Evolutionary conservation across 306 rosid genomes (phyloP), one percentile per base, ranked within the genome.

Genomic region (Macrotyloma uniflorum): DNA sequence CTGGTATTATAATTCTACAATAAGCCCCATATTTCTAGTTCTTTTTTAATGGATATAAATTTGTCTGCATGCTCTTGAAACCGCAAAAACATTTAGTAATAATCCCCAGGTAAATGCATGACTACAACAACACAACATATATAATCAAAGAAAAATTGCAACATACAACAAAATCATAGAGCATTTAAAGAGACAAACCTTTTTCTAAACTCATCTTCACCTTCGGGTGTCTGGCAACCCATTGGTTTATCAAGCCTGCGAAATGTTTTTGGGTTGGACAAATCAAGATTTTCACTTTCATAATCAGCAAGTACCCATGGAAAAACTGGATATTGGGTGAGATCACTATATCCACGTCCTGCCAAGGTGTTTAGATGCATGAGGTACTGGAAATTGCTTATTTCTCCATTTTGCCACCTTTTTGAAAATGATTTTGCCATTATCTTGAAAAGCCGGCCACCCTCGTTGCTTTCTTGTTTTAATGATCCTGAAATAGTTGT

Each of bases 261-360:
- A 78, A 96, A 96, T 68, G 99, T 83, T 86, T 89, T 91, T 71
- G 98, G 93, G 85, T 96, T 23, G 14, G 82, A 79, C 6, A 96
- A 79, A 76, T 96, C 93, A 66, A 96, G 88, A 83, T 81, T 87
- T 82, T 91, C 94, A 88, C 98, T 93, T 63, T 90, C 98, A 84
- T 96, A 96, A 84, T 96, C 97, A 28, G 98, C 89, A 84, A 96
- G 96, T 75, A 93, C 93, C 99, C 99, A 96, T 36, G 99, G 99
- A 75, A 96, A 96, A 76, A 96, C 99, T 46, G 99, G 99, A 84
- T 93, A 96, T 73, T 96, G 99, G 59, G 99, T 96, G 78, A 96
- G 98, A 87, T 96, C 99, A 80, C 97, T 96, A 84, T 96, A 96
- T 47, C 99, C 99, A 62, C 99, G 99, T 49, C 99, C 99, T n/a